Base-by-base conservation (phyloP, 495 filamentous ascomycete species). In the Glutinoglossum americanum region DNA sequence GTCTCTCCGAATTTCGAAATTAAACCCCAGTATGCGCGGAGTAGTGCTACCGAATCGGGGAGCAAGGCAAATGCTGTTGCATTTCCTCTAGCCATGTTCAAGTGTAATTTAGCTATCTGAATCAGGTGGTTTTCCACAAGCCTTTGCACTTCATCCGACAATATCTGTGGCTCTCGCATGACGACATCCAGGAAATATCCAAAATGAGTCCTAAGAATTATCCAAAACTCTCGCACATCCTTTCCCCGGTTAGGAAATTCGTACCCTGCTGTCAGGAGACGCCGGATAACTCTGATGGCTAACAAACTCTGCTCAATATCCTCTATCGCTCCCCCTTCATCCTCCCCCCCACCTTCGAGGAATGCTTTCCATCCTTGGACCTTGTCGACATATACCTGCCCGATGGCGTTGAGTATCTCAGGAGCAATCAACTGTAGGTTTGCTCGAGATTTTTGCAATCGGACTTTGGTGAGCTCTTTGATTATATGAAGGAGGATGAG, bases 21-120 rank as follows among this genome's bases (percentile, higher is more conserved):
- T 11, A 95, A 72, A 23, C 74, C 76, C 92, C 92, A 96, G 65
- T 95, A 97, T 15, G 80, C 77, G 48, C 75, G 78, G 21, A 85
- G 78, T 11, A 98, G 77, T 13, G 76, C 70, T 4, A 90, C 70
- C 32, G 86, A 86, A 60, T 85, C 79, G 1, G 88, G 85, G 6
- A 98, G 75, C 13, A 85, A 68, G 0, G 82, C 81, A 69, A 94
- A 97, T 28, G 85, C 82, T 5, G 81, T 80, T 10, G 88, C 82
- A 64, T 90, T 87, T 11, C 68, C 66, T 54, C 73, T 74, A 4
- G 82, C 78, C 83, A 96, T 90, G 44, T 88, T 80, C 25, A 92
- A 72, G 67, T 96, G 89, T 9, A 97, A 73, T 69, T 98, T 97
- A 11, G 90, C 80, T 51, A 95, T 80, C 65, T 95, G 90, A 54